A percentile compares a stretch with the other conserved stretches of the same genome.
Conservation (phyloP, 768 basidiomycete species). For the Rhizopogon vesiculosus region DNA sequence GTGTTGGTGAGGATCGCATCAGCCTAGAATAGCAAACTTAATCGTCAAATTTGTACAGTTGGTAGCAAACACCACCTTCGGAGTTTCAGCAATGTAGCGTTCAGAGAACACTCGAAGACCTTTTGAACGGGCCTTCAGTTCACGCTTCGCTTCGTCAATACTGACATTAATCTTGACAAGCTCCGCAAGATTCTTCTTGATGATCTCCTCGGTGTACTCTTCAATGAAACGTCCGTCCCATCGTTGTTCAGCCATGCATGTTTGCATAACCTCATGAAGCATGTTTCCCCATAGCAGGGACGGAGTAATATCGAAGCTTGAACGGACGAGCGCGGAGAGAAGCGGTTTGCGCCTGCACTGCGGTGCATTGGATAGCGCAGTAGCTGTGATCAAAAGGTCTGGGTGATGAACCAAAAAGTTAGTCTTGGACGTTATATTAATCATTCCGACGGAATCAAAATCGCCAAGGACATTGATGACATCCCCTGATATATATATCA, state of each 20-base stretch:
- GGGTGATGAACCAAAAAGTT: conserved; percentile 87
- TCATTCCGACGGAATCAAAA: conserved; percentile 32
- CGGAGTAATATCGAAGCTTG: conserved; percentile 55
- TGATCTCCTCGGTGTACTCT: conserved; percentile 49
- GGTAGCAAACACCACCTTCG: conserved; percentile 46
- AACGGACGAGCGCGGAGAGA: conserved; percentile 59
- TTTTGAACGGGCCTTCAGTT: conserved; percentile 55
- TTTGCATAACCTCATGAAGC: conserved; percentile 88
- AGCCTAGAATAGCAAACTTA: conserved; percentile 33
- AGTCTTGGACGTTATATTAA: conserved; percentile 55
- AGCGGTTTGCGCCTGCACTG: conserved; percentile 86
- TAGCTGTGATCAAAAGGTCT: conserved; percentile 87
- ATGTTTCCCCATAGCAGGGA: conserved; percentile 88
- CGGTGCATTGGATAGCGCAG: conserved; percentile 77
- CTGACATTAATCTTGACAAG: conserved; percentile 54
- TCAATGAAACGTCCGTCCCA: conserved; percentile 69
- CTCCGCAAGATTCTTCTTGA: conserved; percentile 51
- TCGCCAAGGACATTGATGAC: conserved; percentile 71
- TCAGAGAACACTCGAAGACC: conserved; percentile 63
- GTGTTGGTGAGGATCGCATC: conserved; percentile 66
- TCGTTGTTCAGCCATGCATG: conserved; percentile 52
- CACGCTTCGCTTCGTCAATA: conserved; percentile 61
- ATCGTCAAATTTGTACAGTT: not conserved
- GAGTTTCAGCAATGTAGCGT: conserved; percentile 57
- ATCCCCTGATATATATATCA: conserved; percentile 52